These are phyloP conservation scores for Ogataea nonfermentans DNA, from an alignment of 805 yeast species.

Conservation along the genomic window DNA sequence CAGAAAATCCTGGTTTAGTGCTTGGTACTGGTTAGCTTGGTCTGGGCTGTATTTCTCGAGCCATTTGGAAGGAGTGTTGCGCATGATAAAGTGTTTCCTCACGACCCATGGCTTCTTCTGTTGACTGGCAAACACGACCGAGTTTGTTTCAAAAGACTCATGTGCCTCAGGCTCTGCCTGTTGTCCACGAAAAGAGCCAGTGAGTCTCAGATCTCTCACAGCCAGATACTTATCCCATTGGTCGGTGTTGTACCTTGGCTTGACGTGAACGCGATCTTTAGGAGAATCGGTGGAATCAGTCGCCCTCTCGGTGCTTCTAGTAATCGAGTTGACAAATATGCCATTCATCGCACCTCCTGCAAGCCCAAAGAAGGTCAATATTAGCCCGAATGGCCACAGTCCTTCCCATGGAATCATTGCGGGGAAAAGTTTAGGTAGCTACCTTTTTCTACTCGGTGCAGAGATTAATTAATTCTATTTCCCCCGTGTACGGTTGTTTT, in stretches of 20 bases:
- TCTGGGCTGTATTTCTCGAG: slow-evolving; percentile 34
- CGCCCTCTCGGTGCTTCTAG: slow-evolving; percentile 36
- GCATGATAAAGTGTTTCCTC: slow-evolving; percentile 39
- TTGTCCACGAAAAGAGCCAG: slow-evolving; percentile 74
- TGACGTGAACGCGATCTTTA: slow-evolving; percentile 48
- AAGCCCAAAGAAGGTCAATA: slow-evolving; percentile 47
- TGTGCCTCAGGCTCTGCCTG: slow-evolving; percentile 66
- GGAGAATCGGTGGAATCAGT: slow-evolving; percentile 30
- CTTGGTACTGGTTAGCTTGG: slow-evolving; percentile 33
- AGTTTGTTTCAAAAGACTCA: slow-evolving; percentile 71
- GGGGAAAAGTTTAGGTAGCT: slow-evolving; percentile 3
- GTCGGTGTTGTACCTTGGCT: slow-evolving; percentile 52
- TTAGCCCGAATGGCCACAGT: slow-evolving; percentile 57
- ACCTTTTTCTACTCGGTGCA: neutral
- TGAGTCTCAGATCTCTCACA: slow-evolving; percentile 73
- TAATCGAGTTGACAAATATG: slow-evolving; percentile 29
- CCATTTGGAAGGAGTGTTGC: slow-evolving; percentile 39
- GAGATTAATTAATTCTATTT: neutral
- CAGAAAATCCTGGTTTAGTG: slow-evolving; percentile 36
- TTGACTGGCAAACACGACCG: slow-evolving; percentile 38
- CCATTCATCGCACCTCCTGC: slow-evolving; percentile 52
- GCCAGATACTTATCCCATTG: slow-evolving; percentile 56
- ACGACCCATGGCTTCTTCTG: slow-evolving; percentile 38
- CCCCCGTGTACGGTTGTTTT: slow-evolving; percentile 8
- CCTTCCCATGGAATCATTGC: slow-evolving; percentile 71